phyloP scores from a whole-genome alignment of 148 eudicot species.

The Fallopia convolvulus region DNA sequence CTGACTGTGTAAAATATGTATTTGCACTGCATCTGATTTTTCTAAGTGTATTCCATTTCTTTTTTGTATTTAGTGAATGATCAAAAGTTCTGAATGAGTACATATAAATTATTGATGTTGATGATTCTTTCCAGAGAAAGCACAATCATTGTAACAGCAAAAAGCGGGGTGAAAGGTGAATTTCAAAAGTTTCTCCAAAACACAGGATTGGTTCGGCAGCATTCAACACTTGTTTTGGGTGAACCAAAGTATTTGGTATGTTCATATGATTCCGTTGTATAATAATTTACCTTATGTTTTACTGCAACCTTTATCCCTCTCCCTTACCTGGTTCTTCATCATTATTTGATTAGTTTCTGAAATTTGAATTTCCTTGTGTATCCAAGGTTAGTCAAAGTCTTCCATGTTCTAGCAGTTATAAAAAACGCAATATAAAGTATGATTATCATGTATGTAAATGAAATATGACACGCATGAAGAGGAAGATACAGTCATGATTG shows the following conservation, averaged over 20 bases:
- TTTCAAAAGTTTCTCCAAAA: conserved; percentile 51
- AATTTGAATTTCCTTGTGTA: not conserved
- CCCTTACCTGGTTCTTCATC: not conserved
- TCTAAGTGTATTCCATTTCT: not conserved
- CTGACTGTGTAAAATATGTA: too few species aligned
- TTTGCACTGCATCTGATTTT: not conserved
- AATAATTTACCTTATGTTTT: not conserved
- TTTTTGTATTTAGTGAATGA: not conserved
- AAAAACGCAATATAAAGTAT: too few species aligned
- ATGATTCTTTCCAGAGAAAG: conserved; percentile 15
- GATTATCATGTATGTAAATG: too few species aligned
- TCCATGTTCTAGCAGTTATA: not conserved
- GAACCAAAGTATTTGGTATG: conserved; percentile 65
- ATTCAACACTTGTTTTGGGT: conserved; percentile 59
- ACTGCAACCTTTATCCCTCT: not conserved
- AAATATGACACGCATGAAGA: too few species aligned
- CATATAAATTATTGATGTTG: not conserved
- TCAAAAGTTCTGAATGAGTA: not conserved
- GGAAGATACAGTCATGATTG: too few species aligned
- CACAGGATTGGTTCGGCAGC: conserved; percentile 57
- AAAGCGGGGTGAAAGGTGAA: conserved; percentile 79
- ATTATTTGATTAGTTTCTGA: too few species aligned
- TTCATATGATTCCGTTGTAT: conserved; percentile 4
- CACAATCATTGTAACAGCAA: conserved; percentile 42
- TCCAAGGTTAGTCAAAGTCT: not conserved